Conservation (phyloP, 805 yeast genomes). For the Metschnikowia cerradonensis region DNA sequence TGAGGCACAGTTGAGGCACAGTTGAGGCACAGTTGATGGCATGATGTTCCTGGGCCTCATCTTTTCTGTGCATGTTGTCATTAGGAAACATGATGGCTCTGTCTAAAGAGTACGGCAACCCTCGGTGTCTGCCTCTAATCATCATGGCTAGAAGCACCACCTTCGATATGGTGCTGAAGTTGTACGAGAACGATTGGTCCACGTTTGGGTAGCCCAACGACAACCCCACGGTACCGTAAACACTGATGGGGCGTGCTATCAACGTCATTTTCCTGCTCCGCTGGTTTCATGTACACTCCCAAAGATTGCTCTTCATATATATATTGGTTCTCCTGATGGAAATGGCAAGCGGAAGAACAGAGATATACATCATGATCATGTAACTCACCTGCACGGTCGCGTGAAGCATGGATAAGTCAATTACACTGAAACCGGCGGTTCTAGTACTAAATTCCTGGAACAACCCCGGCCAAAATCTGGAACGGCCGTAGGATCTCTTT, state of each 20-base stretch:
- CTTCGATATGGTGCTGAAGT: slow-evolving; percentile 71
- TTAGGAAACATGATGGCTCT: slow-evolving; percentile 88
- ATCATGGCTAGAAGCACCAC: slow-evolving; percentile 83
- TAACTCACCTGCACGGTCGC: slow-evolving; percentile 93
- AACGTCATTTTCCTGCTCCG: slow-evolving; percentile 25
- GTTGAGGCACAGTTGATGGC: slow-evolving; percentile 33
- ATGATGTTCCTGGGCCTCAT: slow-evolving; percentile 54
- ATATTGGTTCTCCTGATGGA: slow-evolving; percentile 96
- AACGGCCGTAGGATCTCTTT: slow-evolving; percentile 59
- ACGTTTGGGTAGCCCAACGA: slow-evolving; percentile 76
- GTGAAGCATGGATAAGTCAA: slow-evolving; percentile 65
- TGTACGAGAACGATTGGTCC: slow-evolving; percentile 66
- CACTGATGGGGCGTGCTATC: slow-evolving; percentile 67
- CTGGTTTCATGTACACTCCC: slow-evolving; percentile 68
- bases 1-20: slow-evolving; percentile 30
- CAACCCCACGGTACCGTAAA: slow-evolving; percentile 95
- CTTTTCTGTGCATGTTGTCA: slow-evolving; percentile 58
- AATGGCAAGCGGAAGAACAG: slow-evolving; percentile 93
- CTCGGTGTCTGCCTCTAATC: slow-evolving; percentile 95
- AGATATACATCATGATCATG: slow-evolving; percentile 96
- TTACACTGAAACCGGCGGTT: slow-evolving; percentile 85
- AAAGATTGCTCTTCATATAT: slow-evolving; percentile 92
- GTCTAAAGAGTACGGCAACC: slow-evolving; percentile 88
- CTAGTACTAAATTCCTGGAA: slow-evolving; percentile 91
- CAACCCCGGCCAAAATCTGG: slow-evolving; percentile 70